phyloP scores from a whole-genome alignment of 139 green algal species.

The Chlamydomonas sp. region DNA sequence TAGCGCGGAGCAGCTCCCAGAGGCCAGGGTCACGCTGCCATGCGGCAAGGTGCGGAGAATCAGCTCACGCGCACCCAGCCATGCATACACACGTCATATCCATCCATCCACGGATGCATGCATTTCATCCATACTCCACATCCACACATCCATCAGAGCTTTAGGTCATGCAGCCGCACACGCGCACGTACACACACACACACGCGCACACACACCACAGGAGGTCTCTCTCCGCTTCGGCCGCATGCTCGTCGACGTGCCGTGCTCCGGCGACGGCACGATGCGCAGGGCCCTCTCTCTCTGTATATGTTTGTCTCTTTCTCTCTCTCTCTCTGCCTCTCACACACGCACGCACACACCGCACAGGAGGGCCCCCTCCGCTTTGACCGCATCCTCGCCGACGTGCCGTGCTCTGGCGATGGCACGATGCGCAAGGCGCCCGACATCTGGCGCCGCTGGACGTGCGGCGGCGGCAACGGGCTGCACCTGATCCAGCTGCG shows the following conservation, averaged over 20 bases:
- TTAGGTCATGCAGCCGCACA: too few species aligned
- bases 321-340: neutral
- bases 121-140: too few species aligned
- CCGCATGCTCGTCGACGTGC: slow-evolving; percentile 94
- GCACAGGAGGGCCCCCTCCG: slow-evolving; percentile 15
- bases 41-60: too few species aligned
- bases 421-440: slow-evolving; percentile 94
- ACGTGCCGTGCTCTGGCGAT: slow-evolving; percentile 96
- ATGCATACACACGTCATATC: too few species aligned
- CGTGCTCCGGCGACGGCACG: slow-evolving; percentile 94
- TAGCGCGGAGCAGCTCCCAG: too few species aligned
- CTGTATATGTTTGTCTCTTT: too few species aligned
- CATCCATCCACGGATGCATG: too few species aligned
- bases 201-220: neutral
- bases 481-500: slow-evolving; percentile 86
- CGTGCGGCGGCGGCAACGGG: slow-evolving; percentile 65
- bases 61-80: too few species aligned
- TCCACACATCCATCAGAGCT: too few species aligned
- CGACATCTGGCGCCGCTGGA: slow-evolving; percentile 93
- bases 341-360: neutral
- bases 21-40: too few species aligned
- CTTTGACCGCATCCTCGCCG: slow-evolving; percentile 91
- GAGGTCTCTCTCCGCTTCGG: slow-evolving; percentile 53
- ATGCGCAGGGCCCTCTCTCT: too few species aligned
- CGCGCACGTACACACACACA: too few species aligned